A percentile compares a stretch with the other conserved stretches of the same genome.
Evolutionary conservation across 148 eudicot genomes (phyloP).

Genomic region (Rhododendron ovatum): DNA sequence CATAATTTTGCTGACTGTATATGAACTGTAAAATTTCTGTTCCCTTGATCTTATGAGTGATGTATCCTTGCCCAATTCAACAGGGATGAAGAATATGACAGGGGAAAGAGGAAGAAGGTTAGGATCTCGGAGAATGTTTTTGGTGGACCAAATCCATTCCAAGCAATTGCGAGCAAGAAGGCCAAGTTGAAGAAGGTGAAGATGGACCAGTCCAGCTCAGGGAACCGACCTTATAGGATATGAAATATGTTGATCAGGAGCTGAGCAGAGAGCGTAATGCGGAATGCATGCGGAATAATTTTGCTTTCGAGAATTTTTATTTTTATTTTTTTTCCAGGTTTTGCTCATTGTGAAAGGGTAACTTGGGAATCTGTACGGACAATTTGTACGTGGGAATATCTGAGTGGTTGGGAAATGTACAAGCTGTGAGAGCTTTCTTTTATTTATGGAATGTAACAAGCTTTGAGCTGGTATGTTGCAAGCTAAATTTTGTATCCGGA

Average conservation of each 20-base stretch:
- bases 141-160: constrained; percentile 74
- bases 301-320: background rate
- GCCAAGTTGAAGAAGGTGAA: constrained; percentile 38
- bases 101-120: constrained; percentile 79
- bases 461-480: background rate
- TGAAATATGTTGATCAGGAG: constrained; percentile 1
- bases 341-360: background rate
- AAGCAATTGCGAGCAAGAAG: constrained; percentile 57
- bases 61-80: constrained; percentile 3
- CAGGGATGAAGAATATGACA: constrained; percentile 96
- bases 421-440: background rate
- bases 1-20: background rate
- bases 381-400: background rate
- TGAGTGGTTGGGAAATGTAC: background rate
- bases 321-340: background rate
- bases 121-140: constrained; percentile 32
- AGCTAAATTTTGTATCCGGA: constrained; percentile 3
- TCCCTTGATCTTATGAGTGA: background rate
- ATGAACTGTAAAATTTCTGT: background rate
- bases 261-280: background rate
- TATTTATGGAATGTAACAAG: background rate
- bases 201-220: constrained; percentile 25
- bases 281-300: background rate
- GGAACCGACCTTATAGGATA: constrained; percentile 41
- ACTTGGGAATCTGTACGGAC: background rate